These are phyloP conservation scores for Coemansia sp. DNA, from an alignment of 371 early-diverging fungal genomes.

Conservation along the genomic window DNA sequence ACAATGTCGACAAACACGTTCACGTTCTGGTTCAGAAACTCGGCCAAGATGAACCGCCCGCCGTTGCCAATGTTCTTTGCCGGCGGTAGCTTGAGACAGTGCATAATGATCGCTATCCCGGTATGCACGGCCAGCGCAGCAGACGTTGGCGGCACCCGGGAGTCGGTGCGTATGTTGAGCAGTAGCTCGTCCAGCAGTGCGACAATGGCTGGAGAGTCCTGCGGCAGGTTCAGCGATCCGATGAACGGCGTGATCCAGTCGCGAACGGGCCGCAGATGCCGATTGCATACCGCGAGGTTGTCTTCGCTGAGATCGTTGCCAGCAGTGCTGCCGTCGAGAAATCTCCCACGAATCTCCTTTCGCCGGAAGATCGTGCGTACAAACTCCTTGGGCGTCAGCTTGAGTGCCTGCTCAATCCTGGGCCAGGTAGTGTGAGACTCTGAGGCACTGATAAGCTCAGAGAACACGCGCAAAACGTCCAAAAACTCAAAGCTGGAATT, in stretches of 20 bases:
- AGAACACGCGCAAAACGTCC: constrained; percentile 31
- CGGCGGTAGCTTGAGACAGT: constrained; percentile 31
- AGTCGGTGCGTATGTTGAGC: constrained; percentile 13
- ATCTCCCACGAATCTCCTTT: constrained; percentile 5
- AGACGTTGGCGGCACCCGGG: constrained; percentile 11
- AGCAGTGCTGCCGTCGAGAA: background rate
- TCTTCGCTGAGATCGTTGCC: constrained; percentile 7
- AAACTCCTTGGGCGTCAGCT: constrained; percentile 12
- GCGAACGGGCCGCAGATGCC: constrained; percentile 25
- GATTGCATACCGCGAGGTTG: constrained; percentile 6
- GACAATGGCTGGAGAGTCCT: constrained; percentile 16
- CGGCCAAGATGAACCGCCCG: constrained; percentile 28
- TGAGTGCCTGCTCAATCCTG: constrained; percentile 1
- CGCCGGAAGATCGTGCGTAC: constrained; percentile 10
- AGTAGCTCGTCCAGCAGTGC: constrained; percentile 25
- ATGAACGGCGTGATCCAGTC: constrained; percentile 48
- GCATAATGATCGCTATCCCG: constrained; percentile 34
- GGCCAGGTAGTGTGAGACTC: constrained; percentile 23
- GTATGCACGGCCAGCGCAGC: constrained; percentile 32
- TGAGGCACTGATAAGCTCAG: constrained; percentile 17
- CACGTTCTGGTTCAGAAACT: constrained; percentile 21
- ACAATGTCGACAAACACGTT: constrained; percentile 30
- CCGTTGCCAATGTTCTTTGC: constrained; percentile 11
- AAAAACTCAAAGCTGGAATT: constrained; percentile 24
- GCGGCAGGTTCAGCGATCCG: constrained; percentile 27